phyloP scores from a whole-genome alignment of 106 monocot species.

The Apostasia ramifera region DNA sequence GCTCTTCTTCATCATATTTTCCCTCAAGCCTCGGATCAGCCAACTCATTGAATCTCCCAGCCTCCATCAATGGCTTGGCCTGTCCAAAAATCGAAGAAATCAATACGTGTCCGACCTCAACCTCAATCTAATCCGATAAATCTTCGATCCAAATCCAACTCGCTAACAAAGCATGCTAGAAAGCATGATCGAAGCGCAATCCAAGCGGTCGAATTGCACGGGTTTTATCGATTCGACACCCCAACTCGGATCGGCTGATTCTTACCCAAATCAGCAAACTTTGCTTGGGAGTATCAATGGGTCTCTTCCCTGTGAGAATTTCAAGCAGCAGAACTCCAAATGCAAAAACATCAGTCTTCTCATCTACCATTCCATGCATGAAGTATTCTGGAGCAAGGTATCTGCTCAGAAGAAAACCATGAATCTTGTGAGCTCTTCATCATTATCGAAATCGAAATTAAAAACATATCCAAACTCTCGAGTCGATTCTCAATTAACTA shows the following conservation, averaged over 20 bases:
- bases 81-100: slow-evolving; percentile 1
- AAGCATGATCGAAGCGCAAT: too few relatives aligned
- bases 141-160: too few relatives aligned
- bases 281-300: slow-evolving; percentile 48
- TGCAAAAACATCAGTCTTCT: slow-evolving; percentile 70
- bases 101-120: too few relatives aligned
- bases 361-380: slow-evolving; percentile 78
- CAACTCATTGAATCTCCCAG: slow-evolving; percentile 30
- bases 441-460: too few relatives aligned
- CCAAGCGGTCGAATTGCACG: too few relatives aligned
- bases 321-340: slow-evolving; percentile 62
- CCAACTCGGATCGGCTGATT: neutral
- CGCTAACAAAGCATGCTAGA: too few relatives aligned
- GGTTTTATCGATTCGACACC: too few relatives aligned
- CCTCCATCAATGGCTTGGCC: slow-evolving; percentile 54
- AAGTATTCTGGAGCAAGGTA: slow-evolving; percentile 77
- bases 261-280: slow-evolving; percentile 67
- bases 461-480: too few relatives aligned
- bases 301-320: slow-evolving; percentile 58
- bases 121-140: too few relatives aligned
- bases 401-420: slow-evolving; percentile 16
- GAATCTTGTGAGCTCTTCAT: neutral
- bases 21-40: slow-evolving; percentile 40
- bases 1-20: slow-evolving; percentile 28
- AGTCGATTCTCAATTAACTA: too few relatives aligned